phyloP scores from a whole-genome alignment of 163 green algal genomes.

The Coccomyxa subellipsoidea region DNA sequence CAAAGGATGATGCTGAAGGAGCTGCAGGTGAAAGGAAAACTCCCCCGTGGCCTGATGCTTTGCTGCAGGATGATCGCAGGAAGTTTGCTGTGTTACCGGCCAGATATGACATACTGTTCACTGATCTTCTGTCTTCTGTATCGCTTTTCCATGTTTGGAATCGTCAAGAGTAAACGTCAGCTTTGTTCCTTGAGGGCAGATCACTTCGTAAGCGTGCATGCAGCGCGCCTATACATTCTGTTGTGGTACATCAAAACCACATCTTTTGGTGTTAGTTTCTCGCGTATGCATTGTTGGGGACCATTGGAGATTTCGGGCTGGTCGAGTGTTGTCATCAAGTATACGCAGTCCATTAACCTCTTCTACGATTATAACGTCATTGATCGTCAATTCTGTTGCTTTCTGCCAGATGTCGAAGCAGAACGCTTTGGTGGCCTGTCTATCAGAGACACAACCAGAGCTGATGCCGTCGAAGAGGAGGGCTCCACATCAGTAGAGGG shows the following conservation, averaged over 20 bases:
- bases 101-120: background rate
- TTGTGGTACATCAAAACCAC: too few species aligned
- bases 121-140: too few species aligned
- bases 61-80: background rate
- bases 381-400: background rate
- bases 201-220: too few species aligned
- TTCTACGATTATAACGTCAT: background rate
- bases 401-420: background rate
- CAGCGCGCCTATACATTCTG: too few species aligned
- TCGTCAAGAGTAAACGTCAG: too few species aligned
- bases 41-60: too few species aligned
- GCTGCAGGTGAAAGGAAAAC: background rate
- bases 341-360: background rate
- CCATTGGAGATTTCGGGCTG: too few species aligned
- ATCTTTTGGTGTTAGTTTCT: too few species aligned
- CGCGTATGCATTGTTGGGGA: too few species aligned
- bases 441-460: background rate
- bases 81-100: background rate
- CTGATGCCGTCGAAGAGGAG: background rate
- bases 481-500: background rate
- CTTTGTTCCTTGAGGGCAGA: too few species aligned
- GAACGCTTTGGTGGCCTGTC: background rate
- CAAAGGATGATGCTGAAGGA: background rate
- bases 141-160: too few species aligned
- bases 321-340: too few species aligned